Percentiles rank a stretch among this genome's conserved stretches.
Evolutionary conservation across 176 grass and related monocot species (phyloP).

Genomic region (Urochloa ruziziensis): DNA sequence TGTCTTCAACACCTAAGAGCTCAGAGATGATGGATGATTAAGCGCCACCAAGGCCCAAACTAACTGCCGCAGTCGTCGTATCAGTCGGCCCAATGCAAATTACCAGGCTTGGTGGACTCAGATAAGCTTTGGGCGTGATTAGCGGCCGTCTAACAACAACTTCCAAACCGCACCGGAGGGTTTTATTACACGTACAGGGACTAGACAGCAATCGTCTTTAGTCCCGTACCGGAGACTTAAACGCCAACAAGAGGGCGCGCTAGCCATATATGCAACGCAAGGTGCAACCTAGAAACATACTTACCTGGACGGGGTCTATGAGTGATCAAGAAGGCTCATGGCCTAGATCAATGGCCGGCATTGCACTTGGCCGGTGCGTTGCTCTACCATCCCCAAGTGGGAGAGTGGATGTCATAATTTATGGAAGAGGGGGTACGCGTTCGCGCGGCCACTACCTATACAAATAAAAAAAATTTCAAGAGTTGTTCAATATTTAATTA

Average conservation of each 20-base stretch:
- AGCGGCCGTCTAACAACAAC: too few relatives aligned
- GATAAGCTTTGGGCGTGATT: too few relatives aligned
- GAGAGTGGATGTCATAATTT: conserved; percentile 66
- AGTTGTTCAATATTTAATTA: background rate
- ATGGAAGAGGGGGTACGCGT: conserved; percentile 41
- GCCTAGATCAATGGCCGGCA: conserved; percentile 11
- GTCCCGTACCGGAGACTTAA: too few relatives aligned
- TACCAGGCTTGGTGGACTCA: too few relatives aligned
- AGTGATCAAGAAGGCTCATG: conserved; percentile 16
- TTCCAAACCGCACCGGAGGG: too few relatives aligned
- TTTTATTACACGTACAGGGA: too few relatives aligned
- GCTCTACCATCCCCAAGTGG: conserved; percentile 34
- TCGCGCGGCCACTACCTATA: conserved; percentile 19
- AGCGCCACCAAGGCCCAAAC: too few relatives aligned
- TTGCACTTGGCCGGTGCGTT: conserved; percentile 28
- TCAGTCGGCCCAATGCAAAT: too few relatives aligned
- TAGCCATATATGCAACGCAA: background rate
- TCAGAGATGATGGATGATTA: too few relatives aligned
- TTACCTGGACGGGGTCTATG: conserved; percentile 46
- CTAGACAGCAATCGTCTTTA: too few relatives aligned
- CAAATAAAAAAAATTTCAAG: background rate
- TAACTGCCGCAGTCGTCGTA: too few relatives aligned
- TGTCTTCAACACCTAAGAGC: too few relatives aligned
- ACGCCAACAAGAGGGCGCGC: background rate
- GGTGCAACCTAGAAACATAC: background rate